Conservation (phyloP, 2,329 filamentous ascomycete genomes). For the Endoconidiophora laricicola region DNA sequence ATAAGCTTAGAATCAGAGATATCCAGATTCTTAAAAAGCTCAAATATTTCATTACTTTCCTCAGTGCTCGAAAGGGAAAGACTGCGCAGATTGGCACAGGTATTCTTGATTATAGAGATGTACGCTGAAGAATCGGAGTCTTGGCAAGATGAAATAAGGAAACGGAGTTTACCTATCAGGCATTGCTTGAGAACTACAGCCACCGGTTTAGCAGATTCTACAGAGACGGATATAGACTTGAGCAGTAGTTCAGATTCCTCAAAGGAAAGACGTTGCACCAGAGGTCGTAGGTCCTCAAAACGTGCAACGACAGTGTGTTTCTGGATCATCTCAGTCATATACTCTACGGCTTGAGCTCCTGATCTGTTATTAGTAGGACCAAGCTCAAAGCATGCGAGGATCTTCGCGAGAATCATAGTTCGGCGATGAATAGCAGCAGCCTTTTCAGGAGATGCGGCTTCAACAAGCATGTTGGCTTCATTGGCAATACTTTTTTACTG, state of each 20-base stretch:
- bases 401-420: conserved; percentile 24
- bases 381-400: conserved; percentile 24
- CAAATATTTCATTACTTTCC: conserved; percentile 13
- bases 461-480: conserved; percentile 19
- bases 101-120: conserved; percentile 19
- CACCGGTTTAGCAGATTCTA: conserved; percentile 21
- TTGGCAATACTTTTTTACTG: conserved; percentile 16
- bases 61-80: conserved; percentile 1
- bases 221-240: conserved; percentile 23
- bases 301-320: conserved; percentile 8
- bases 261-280: conserved; percentile 7
- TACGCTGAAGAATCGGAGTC: conserved; percentile 27
- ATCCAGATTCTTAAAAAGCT: conserved; percentile 4
- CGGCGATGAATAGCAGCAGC: conserved; percentile 24
- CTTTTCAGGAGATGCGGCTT: conserved; percentile 18
- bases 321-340: conserved; percentile 10
- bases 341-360: not conserved
- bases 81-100: conserved; percentile 4
- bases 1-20: conserved; percentile 5
- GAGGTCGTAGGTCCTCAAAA: conserved; percentile 12
- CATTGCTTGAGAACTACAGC: conserved; percentile 8
- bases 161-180: conserved; percentile 3
- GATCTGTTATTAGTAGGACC: not conserved
- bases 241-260: conserved; percentile 7
- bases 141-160: conserved; percentile 33